phyloP scores from a whole-genome alignment of 495 filamentous ascomycete species.

The Hypomontagnella monticulosa region DNA sequence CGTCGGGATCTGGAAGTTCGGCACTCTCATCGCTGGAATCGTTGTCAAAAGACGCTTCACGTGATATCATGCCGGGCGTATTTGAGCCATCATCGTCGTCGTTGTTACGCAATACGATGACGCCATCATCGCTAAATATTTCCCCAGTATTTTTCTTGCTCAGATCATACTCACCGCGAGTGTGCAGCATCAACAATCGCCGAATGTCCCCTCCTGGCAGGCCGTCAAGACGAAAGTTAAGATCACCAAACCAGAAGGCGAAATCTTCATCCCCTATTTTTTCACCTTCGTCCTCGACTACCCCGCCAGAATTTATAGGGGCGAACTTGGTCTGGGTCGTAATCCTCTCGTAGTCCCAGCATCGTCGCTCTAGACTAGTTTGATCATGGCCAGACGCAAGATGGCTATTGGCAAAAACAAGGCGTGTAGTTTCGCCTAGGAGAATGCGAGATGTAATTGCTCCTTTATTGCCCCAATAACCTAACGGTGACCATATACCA shows the following conservation, averaged over 20 bases:
- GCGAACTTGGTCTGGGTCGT: slow-evolving; percentile 75
- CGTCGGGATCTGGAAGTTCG: slow-evolving; percentile 62
- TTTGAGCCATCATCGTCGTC: slow-evolving; percentile 49
- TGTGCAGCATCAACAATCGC: slow-evolving; percentile 82
- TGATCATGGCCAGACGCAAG: slow-evolving; percentile 86
- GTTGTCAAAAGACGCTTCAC: slow-evolving; percentile 44
- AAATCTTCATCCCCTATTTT: slow-evolving; percentile 91
- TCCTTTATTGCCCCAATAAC: slow-evolving; percentile 97
- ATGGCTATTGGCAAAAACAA: slow-evolving; percentile 92
- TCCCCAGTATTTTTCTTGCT: slow-evolving; percentile 50
- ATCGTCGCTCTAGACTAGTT: slow-evolving; percentile 78
- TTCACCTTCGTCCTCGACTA: slow-evolving; percentile 65
- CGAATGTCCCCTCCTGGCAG: slow-evolving; percentile 92
- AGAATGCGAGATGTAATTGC: slow-evolving; percentile 83
- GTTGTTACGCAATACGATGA: slow-evolving; percentile 52
- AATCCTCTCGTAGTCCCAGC: slow-evolving; percentile 90
- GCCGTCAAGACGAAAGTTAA: slow-evolving; percentile 92
- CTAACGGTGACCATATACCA: slow-evolving; percentile 70
- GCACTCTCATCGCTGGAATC: slow-evolving; percentile 50
- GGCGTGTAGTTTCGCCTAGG: slow-evolving; percentile 86
- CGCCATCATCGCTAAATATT: slow-evolving; percentile 53
- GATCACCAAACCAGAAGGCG: slow-evolving; percentile 94
- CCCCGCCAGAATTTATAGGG: slow-evolving; percentile 67
- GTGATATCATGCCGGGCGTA: slow-evolving; percentile 44
- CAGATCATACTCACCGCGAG: slow-evolving; percentile 76